Base-by-base conservation (phyloP, 306 rosid genomes). In the Medicago ruthenica region DNA sequence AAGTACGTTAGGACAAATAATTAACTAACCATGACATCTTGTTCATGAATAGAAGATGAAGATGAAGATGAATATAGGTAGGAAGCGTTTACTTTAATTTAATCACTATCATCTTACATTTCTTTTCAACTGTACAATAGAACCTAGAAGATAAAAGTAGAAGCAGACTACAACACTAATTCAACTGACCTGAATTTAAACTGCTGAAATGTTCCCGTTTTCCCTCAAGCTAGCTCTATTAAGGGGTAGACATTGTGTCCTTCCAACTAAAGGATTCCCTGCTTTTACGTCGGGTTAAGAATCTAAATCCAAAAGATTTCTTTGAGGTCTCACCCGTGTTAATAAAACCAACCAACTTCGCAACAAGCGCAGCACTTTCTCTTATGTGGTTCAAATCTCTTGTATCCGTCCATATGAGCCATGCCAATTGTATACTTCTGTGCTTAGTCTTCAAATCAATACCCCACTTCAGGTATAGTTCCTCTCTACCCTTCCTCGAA, bases 281-380 rank as follows among this genome's bases (percentile, higher is more conserved):
- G 71, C 73, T 71, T 34, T 67, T 39, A 0, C 78, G 83, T 75
- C 76, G 78, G 3, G 84, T 63, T 9, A 87, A 84, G 85, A 96
- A 86, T 82, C 85, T 79, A 24, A 90, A 67, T 64, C 91, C 92
- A 83, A 88, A 85, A 36, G 68, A 68, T 76, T 85, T 94, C 80
- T 86, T 88, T 27, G 88, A 83, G 16, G 85, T 75, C 54, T 84
- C 85, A 27, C 59, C 58, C 7, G 88, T 74, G 68, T 86, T 88
- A 9, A 73, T 80, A 54, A 92, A 74, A 34, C 91, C 98, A 73
- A 90, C 82, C 74, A 96, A 80, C 86, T 83, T 88, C 1, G 91
- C 98, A 59, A 90, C 88, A 51, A 95, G 96, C 24, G 81, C 74
- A 9, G 98, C 98, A 71, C 98, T 92, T 78, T 90, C 87, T 70